phyloP scores from a whole-genome alignment of 139 green algal species.

The Ettlia oleoabundans region DNA sequence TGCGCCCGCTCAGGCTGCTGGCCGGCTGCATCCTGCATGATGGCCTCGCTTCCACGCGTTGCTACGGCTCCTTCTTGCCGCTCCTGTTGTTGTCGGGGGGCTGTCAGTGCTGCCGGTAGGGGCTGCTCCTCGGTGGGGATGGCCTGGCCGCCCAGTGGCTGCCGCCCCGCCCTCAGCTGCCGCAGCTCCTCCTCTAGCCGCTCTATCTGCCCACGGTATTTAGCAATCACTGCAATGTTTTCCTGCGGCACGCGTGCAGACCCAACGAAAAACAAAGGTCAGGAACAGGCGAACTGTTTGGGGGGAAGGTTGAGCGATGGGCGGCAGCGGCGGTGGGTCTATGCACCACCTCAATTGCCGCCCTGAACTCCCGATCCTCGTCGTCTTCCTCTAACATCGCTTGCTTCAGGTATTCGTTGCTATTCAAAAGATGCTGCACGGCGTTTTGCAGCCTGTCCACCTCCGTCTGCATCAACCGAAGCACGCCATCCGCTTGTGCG shows the following conservation, averaged over 20 bases:
- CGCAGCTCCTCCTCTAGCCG: constrained; percentile 37
- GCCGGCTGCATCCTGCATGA: too few species aligned
- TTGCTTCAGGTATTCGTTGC: constrained; percentile 18
- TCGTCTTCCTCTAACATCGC: constrained; percentile 31
- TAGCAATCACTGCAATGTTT: constrained; percentile 48
- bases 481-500: background rate
- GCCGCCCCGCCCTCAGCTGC: constrained; percentile 11
- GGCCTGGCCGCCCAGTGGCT: background rate
- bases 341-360: constrained; percentile 27
- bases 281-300: too few species aligned
- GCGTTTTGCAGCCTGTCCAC: constrained; percentile 9
- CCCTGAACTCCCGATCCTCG: constrained; percentile 34
- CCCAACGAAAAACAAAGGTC: too few species aligned
- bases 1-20: background rate
- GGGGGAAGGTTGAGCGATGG: too few species aligned
- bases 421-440: background rate
- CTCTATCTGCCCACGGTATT: constrained; percentile 27
- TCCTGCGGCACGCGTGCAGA: too few species aligned
- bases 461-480: background rate
- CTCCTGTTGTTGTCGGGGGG: background rate
- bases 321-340: too few species aligned
- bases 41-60: too few species aligned
- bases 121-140: background rate
- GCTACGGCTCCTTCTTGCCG: background rate
- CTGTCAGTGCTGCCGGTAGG: background rate